A percentile compares a stretch with the other conserved stretches of the same genome.
phyloP scores from a whole-genome alignment of 78 protist species.

The Chrysochromulina tobinii region DNA sequence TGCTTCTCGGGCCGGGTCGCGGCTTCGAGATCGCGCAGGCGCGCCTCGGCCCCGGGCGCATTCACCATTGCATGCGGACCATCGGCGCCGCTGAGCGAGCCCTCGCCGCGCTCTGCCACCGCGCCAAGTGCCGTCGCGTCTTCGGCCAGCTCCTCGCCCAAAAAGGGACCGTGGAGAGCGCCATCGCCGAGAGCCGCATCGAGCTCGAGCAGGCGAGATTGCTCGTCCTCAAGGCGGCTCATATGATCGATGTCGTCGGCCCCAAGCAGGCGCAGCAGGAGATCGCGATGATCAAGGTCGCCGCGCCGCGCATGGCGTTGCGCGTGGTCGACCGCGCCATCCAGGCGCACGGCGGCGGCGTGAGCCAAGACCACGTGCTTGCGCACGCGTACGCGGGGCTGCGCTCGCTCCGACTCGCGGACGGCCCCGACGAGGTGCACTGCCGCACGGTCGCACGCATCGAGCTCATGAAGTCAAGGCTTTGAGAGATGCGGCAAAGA shows the following conservation, averaged over 20 bases:
- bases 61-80: slow-evolving; percentile 89
- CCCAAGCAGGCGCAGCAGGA: slow-evolving; percentile 23
- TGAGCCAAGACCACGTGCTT: slow-evolving; percentile 32
- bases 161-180: not conserved
- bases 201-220: slow-evolving; percentile 49
- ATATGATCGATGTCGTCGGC: slow-evolving; percentile 56
- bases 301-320: slow-evolving; percentile 58
- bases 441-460: no score
- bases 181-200: not conserved
- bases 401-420: slow-evolving; percentile 76
- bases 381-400: slow-evolving; percentile 18
- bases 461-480: no score
- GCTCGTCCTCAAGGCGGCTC: slow-evolving; percentile 64
- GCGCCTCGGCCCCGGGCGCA: slow-evolving; percentile 87
- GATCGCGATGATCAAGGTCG: slow-evolving; percentile 66
- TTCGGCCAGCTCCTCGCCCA: not conserved
- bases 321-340: slow-evolving; percentile 71
- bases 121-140: slow-evolving; percentile 35
- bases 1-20: slow-evolving; percentile 57
- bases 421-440: slow-evolving; percentile 78
- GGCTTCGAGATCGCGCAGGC: slow-evolving; percentile 39
- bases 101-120: slow-evolving; percentile 36
- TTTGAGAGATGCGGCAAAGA: no score
- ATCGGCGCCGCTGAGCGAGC: slow-evolving; percentile 63
- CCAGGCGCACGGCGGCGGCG: slow-evolving; percentile 60